A percentile compares a stretch with the other conserved stretches of the same genome.
Evolutionary conservation across 345 rosid genomes (phyloP).

Genomic region (Hevea brasiliensis): DNA sequence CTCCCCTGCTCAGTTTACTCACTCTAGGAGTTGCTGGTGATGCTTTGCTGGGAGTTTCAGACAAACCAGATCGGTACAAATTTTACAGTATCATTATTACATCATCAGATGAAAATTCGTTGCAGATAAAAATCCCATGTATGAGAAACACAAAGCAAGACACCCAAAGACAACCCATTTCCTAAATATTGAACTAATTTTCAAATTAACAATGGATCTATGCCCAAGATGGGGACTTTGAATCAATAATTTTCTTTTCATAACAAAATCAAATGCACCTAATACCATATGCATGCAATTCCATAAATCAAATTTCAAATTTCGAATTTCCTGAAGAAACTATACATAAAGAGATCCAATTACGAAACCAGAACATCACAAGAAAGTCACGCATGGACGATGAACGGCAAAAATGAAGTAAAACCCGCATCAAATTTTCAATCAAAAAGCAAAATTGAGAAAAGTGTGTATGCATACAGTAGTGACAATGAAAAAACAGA

Average conservation of each 20-base stretch:
- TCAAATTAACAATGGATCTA: slow-evolving; percentile 27
- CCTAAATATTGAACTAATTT: neutral
- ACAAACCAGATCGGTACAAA: slow-evolving; percentile 59
- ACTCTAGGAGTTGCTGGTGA: slow-evolving; percentile 72
- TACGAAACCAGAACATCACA: neutral
- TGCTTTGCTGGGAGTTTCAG: slow-evolving; percentile 69
- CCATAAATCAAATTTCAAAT: neutral
- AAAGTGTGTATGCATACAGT: neutral
- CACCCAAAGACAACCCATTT: neutral
- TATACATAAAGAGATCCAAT: slow-evolving; percentile 15
- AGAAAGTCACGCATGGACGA: neutral
- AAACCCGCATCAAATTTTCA: slow-evolving; percentile 18
- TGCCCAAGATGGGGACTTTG: slow-evolving; percentile 12
- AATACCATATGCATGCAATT: no score
- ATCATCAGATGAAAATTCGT: slow-evolving; percentile 4
- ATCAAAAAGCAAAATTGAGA: slow-evolving; percentile 10
- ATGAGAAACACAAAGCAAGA: slow-evolving; percentile 16
- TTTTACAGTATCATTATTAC: slow-evolving; percentile 14
- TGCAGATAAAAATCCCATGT: neutral
- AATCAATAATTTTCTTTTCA: no score
- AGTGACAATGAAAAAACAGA: slow-evolving; percentile 1
- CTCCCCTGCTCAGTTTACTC: slow-evolving; percentile 53
- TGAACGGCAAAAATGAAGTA: neutral
- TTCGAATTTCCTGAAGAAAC: neutral
- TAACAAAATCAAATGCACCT: slow-evolving; percentile 7